Evolutionary conservation across 2,329 filamentous ascomycete species (phyloP), one percentile per base, ranked within the genome.

Genomic region (Fusarium temperatum): DNA sequence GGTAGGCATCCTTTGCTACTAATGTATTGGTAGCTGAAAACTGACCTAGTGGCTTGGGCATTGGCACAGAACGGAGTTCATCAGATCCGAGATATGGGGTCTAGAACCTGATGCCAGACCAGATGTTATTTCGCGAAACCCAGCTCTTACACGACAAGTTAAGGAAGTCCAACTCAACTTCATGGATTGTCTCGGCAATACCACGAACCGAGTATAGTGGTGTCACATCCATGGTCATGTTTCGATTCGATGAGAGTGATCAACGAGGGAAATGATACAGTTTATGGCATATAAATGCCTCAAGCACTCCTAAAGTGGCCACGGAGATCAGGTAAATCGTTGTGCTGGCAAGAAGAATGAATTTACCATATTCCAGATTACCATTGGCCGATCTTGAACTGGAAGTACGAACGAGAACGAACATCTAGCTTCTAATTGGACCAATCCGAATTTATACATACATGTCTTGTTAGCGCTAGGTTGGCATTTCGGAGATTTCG

Each of bases 401-500:
- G 47, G 41, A 63, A 62, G 38, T 42, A 58, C 50, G 59, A 66
- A 75, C 65, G 67, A 72, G 66, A 45, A 41, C 22, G 48, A 36
- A 28, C n/a, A 45, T 32, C 32, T 22, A 60, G 48, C 47, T 44
- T 56, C 54, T 74, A 51, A 78, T 77, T 78, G 69, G 76, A 24
- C n/a, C 26, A 39, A 35, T 18, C 12, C 22, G 24, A 58, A 30
- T 50, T 61, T 60, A 68, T 74, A 66, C 61, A 68, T 74, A 66
- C 61, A 71, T 57, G 59, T 66, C 51, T 69, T 28, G 57, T 67
- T 74, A 75, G 70, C 58, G 60, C 56, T 62, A 68, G 64, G 55
- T 72, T 75, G 63, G 64, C 65, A 62, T 62, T 56, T 70, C 68
- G 70, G 70, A 66, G 65, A 76, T 77, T 77, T 76, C 66, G 35